phyloP scores from a whole-genome alignment of 2,329 filamentous ascomycete genomes.

The Myriosclerotinia scirpicola region DNA sequence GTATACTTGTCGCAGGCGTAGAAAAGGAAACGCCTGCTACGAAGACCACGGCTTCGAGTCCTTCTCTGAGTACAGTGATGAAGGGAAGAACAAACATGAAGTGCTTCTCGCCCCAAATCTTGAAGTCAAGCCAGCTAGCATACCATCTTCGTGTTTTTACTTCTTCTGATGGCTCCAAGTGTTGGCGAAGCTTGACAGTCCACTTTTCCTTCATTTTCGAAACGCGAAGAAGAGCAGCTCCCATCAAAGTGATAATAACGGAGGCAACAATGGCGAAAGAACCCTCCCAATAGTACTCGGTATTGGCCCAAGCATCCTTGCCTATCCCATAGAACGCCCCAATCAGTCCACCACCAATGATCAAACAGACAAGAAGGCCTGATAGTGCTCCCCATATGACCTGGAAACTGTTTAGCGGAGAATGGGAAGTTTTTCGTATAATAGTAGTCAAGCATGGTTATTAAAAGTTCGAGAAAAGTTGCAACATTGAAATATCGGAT shows the following conservation, averaged over 20 bases:
- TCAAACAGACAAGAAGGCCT: slow-evolving; percentile 57
- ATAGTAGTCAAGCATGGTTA: too few relatives aligned
- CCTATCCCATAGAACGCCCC: slow-evolving; percentile 67
- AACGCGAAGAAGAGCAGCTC: slow-evolving; percentile 75
- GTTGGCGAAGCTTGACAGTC: slow-evolving; percentile 75
- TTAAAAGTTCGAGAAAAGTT: too few relatives aligned
- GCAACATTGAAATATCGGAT: too few relatives aligned
- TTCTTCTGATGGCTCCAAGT: slow-evolving; percentile 52
- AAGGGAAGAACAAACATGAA: slow-evolving; percentile 85
- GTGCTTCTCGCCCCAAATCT: slow-evolving; percentile 71
- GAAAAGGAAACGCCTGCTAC: slow-evolving; percentile 80
- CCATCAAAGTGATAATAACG: slow-evolving; percentile 79
- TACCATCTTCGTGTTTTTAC: slow-evolving; percentile 32
- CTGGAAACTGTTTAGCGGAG: slow-evolving; percentile 39
- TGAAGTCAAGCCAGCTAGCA: slow-evolving; percentile 50
- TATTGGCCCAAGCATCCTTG: slow-evolving; percentile 62
- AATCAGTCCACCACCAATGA: slow-evolving; percentile 60
- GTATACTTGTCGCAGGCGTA: slow-evolving; percentile 72
- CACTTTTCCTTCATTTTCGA: slow-evolving; percentile 85
- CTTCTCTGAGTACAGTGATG: slow-evolving; percentile 82
- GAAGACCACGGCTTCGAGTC: slow-evolving; percentile 83
- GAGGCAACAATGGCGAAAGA: slow-evolving; percentile 73
- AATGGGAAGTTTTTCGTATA: too few relatives aligned
- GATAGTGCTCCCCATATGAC: slow-evolving; percentile 57
- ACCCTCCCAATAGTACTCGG: slow-evolving; percentile 80